phyloP scores from a whole-genome alignment of 441 rosid species.

The Theobroma grandiflorum region DNA sequence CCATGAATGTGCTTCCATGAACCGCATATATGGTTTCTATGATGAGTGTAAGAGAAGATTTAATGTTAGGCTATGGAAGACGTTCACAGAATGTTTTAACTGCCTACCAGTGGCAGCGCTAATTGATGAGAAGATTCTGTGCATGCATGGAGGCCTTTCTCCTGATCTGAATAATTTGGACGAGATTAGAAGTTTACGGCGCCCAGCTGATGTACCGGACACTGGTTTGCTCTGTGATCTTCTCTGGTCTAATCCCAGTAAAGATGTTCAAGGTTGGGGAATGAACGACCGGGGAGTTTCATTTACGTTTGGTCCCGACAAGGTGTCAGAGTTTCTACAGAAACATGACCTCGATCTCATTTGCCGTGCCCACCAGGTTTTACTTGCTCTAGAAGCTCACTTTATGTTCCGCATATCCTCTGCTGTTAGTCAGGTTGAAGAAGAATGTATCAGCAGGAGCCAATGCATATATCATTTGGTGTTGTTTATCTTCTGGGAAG shows the following conservation, averaged over 20 bases:
- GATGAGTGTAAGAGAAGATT: slow-evolving; percentile 82
- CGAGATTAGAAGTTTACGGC: slow-evolving; percentile 60
- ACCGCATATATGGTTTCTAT: slow-evolving; percentile 79
- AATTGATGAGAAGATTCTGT: slow-evolving; percentile 78
- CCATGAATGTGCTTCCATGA: slow-evolving; percentile 82
- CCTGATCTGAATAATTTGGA: slow-evolving; percentile 66
- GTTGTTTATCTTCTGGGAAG: background rate
- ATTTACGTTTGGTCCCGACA: slow-evolving; percentile 71
- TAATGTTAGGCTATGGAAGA: slow-evolving; percentile 74
- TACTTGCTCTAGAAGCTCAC: slow-evolving; percentile 18
- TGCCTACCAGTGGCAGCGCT: slow-evolving; percentile 81
- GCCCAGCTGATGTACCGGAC: slow-evolving; percentile 76
- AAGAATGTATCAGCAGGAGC: slow-evolving; percentile 29
- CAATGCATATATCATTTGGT: slow-evolving; percentile 14
- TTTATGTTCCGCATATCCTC: slow-evolving; percentile 24
- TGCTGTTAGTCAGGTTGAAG: slow-evolving; percentile 9
- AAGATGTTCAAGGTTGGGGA: slow-evolving; percentile 74
- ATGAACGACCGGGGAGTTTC: slow-evolving; percentile 85
- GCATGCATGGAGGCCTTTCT: slow-evolving; percentile 88
- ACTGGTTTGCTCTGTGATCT: slow-evolving; percentile 81
- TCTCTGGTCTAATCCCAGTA: slow-evolving; percentile 82
- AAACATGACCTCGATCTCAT: slow-evolving; percentile 74
- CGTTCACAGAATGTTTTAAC: slow-evolving; percentile 69
- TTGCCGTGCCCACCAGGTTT: slow-evolving; percentile 87
- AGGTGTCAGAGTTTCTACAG: slow-evolving; percentile 66